Conservation (phyloP, 2,329 filamentous ascomycete species). For the Diaporthe vexans region DNA sequence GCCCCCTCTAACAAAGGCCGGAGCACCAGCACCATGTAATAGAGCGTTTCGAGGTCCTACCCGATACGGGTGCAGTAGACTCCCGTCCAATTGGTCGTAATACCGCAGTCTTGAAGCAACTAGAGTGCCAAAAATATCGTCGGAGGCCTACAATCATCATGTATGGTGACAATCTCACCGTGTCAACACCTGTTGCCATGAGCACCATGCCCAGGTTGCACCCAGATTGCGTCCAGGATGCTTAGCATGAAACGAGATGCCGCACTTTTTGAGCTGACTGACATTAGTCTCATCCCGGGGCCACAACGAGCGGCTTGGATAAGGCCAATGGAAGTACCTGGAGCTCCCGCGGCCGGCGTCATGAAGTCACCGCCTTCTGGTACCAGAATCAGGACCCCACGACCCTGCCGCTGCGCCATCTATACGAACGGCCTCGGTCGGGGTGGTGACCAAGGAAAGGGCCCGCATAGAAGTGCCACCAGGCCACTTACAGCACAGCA, state of each 20-base stretch:
- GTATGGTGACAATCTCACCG: not conserved
- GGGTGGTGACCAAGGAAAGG: constrained; percentile 26
- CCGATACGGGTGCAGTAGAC: not conserved
- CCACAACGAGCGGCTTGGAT: not conserved
- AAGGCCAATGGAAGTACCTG: constrained; percentile 7
- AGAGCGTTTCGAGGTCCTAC: not conserved
- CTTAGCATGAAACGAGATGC: constrained; percentile 11
- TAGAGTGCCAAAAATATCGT: not conserved
- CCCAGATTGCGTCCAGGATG: constrained; percentile 2
- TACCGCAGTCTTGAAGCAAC: not conserved
- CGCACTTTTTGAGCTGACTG: constrained; percentile 16
- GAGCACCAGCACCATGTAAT: not conserved
- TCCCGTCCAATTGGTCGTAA: not conserved
- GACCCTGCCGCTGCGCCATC: constrained; percentile 35
- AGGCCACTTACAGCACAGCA: constrained; percentile 13
- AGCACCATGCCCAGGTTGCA: constrained; percentile 7
- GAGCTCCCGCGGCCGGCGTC: constrained; percentile 4
- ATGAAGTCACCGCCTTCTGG: constrained; percentile 33
- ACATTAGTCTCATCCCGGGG: constrained; percentile 23
- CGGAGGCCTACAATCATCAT: not conserved
- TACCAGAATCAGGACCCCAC: constrained; percentile 10
- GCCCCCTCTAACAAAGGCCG: too few relatives aligned
- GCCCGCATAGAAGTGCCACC: constrained; percentile 10
- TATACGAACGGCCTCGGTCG: constrained; percentile 4
- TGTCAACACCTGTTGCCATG: constrained; percentile 15